Conservation (phyloP, 352 stramenopile genomes). For the Globisporangium okanoganense region DNA sequence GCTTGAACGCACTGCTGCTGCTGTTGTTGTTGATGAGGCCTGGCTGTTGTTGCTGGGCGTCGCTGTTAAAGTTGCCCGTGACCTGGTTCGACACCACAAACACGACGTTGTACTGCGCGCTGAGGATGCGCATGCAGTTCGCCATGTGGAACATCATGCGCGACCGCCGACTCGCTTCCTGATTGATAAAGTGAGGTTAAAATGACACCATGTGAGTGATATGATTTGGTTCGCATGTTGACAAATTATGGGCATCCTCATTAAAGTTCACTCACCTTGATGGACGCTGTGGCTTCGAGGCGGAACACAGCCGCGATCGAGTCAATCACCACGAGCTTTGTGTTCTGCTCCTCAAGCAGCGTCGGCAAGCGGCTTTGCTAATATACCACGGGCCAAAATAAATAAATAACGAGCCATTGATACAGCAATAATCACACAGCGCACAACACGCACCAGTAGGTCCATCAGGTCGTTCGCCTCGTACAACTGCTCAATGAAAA, state of each 20-base stretch:
- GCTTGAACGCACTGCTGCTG: slow-evolving; percentile 31
- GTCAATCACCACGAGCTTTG: slow-evolving; percentile 79
- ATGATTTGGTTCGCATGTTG: background rate
- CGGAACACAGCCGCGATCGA: slow-evolving; percentile 77
- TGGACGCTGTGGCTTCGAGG: slow-evolving; percentile 54
- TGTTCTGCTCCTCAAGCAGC: slow-evolving; percentile 66
- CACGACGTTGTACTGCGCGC: slow-evolving; percentile 67
- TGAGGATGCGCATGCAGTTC: slow-evolving; percentile 83
- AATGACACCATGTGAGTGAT: background rate
- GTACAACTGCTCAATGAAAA: slow-evolving; percentile 81
- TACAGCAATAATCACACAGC: background rate
- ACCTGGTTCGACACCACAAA: slow-evolving; percentile 83
- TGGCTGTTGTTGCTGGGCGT: slow-evolving; percentile 5
- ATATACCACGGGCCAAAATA: background rate
- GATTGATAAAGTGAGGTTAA: background rate
- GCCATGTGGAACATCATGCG: slow-evolving; percentile 78
- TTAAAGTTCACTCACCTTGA: slow-evolving; percentile 37
- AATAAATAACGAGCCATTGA: background rate
- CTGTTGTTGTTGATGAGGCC: background rate
- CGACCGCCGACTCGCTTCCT: slow-evolving; percentile 68
- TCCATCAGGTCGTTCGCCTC: slow-evolving; percentile 60
- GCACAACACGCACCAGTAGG: slow-evolving; percentile 36
- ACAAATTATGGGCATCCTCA: background rate
- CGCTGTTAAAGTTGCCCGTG: slow-evolving; percentile 54
- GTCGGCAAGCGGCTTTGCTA: slow-evolving; percentile 69